Evolutionary conservation across 352 stramenopile species (phyloP).

Genomic region (Phytophthora pluvialis): DNA sequence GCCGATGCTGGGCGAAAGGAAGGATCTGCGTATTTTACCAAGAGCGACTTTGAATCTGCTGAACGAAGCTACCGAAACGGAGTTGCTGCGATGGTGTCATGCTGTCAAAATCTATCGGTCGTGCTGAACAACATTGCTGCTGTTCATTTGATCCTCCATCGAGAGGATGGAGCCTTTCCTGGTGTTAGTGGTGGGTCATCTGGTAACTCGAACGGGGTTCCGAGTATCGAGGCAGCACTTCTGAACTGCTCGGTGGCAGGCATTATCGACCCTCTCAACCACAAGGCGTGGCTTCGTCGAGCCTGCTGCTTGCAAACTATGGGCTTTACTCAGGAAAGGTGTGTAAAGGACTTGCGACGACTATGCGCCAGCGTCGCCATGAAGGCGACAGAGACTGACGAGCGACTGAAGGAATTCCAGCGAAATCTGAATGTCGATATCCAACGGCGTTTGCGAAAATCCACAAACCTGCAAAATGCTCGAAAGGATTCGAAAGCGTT

Average conservation of each 20-base stretch:
- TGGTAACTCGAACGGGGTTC: background rate
- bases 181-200: background rate
- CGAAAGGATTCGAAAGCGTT: constrained; percentile 2
- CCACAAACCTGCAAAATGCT: background rate
- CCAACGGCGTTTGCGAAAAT: background rate
- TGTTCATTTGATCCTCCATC: constrained; percentile 19
- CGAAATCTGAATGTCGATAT: constrained; percentile 5
- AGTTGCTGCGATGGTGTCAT: constrained; percentile 3
- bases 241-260: constrained; percentile 38
- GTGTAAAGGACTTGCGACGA: constrained; percentile 14
- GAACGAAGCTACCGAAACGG: constrained; percentile 25
- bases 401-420: constrained; percentile 23
- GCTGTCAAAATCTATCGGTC: constrained; percentile 12
- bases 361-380: constrained; percentile 1
- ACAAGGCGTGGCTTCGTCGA: constrained; percentile 40
- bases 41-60: constrained; percentile 10
- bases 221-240: constrained; percentile 14
- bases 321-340: constrained; percentile 11
- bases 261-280: constrained; percentile 34
- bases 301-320: constrained; percentile 22
- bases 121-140: constrained; percentile 39
- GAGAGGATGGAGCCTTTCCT: no score
- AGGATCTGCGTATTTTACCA: constrained; percentile 20
- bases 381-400: background rate
- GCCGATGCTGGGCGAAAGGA: constrained; percentile 21